phyloP scores from a whole-genome alignment of 495 filamentous ascomycete genomes.

The Neurospora sublineolata region DNA sequence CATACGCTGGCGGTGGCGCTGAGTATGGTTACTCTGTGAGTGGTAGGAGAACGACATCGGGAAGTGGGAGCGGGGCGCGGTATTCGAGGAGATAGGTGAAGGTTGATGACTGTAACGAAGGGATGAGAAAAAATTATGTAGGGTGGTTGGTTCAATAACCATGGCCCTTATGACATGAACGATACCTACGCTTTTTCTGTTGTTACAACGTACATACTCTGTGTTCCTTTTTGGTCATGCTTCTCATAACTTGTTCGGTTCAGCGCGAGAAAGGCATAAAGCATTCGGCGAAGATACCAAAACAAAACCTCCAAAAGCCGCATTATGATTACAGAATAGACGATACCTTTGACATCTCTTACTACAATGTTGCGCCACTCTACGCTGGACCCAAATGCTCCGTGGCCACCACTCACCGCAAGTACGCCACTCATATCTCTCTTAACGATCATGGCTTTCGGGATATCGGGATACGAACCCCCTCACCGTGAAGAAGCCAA shows the following conservation, averaged over 20 bases:
- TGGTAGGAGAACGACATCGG: not conserved
- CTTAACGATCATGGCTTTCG: not conserved
- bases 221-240: not conserved
- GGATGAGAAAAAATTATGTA: not conserved
- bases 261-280: not conserved
- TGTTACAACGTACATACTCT: not conserved
- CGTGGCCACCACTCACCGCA: not conserved
- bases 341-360: not conserved
- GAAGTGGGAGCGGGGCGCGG: not conserved
- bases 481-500: not conserved
- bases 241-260: not conserved
- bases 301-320: not conserved
- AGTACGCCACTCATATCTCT: not conserved
- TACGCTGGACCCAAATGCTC: not conserved
- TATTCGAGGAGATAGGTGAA: not conserved
- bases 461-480: not conserved
- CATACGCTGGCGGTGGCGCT: not conserved
- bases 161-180: not conserved
- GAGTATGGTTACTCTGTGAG: not conserved
- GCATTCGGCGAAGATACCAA: not conserved
- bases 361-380: not conserved
- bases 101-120: not conserved
- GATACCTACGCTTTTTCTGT: not conserved
- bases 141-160: not conserved
- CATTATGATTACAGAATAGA: not conserved